Evolutionary conservation across 179 eudicot species (phyloP).

Genomic region (Pouteria campechiana): DNA sequence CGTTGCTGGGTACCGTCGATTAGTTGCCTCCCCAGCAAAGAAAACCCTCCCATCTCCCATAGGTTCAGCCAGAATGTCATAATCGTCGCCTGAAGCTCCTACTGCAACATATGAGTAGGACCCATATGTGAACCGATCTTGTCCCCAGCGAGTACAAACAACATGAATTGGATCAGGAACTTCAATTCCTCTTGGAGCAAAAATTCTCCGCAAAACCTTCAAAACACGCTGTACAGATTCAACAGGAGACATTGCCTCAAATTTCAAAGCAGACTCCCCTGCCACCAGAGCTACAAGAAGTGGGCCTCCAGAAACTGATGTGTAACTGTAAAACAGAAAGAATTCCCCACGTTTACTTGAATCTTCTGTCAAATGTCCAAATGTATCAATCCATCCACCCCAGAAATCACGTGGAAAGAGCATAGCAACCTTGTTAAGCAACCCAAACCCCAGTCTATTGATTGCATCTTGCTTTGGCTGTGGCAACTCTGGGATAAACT

Average conservation of each 20-base stretch:
- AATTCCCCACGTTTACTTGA: constrained; percentile 84
- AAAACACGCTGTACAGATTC: constrained; percentile 70
- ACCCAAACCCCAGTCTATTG: constrained; percentile 78
- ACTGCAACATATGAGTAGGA: constrained; percentile 89
- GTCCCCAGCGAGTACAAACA: constrained; percentile 96
- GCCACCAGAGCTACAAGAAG: constrained; percentile 93
- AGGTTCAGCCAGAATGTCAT: constrained; percentile 84
- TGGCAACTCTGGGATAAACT: constrained; percentile 86
- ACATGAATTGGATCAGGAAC: constrained; percentile 87
- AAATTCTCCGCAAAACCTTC: constrained; percentile 72
- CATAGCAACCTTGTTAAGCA: constrained; percentile 94
- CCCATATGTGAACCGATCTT: constrained; percentile 71
- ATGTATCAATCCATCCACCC: constrained; percentile 94
- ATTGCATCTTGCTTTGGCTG: constrained; percentile 72
- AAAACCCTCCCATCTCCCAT: constrained; percentile 74
- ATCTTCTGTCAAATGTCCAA: constrained; percentile 81
- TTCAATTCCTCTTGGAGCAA: constrained; percentile 79
- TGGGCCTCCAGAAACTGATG: constrained; percentile 95
- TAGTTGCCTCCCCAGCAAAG: constrained; percentile 98
- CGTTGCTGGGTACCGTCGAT: constrained; percentile 89
- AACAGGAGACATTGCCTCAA: constrained; percentile 78
- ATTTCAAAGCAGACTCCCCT: constrained; percentile 86
- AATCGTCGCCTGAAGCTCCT: constrained; percentile 94
- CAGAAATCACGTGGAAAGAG: constrained; percentile 89
- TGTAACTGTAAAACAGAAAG: constrained; percentile 86